A percentile compares a stretch with the other conserved stretches of the same genome.
Conservation (phyloP, 169 alveolate species). For the Plasmodium relictum region DNA sequence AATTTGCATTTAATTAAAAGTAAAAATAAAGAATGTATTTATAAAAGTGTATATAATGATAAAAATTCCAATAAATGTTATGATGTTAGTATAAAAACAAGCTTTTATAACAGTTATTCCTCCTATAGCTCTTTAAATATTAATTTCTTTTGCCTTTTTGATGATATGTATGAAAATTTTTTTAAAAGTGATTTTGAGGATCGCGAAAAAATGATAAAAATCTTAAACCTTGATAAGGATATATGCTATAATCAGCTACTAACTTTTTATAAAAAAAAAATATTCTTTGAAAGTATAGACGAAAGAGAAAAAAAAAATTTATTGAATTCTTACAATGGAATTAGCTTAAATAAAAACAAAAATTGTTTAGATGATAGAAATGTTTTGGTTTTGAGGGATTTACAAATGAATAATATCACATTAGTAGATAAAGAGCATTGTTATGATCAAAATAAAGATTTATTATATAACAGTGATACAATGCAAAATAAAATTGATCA, state of each 20-base stretch:
- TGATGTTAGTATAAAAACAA: conserved; percentile 1
- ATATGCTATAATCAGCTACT: conserved; percentile 40
- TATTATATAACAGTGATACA: not conserved
- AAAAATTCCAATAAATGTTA: not conserved
- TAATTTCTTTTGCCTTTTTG: conserved; percentile 44
- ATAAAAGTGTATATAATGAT: not conserved
- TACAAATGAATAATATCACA: not conserved
- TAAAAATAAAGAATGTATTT: not conserved
- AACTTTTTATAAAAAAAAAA: conserved; percentile 53
- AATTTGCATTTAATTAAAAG: not conserved
- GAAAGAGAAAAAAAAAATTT: conserved; percentile 6
- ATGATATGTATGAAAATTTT: conserved; percentile 64
- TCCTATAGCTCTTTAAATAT: conserved; percentile 54
- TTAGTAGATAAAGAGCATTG: not conserved
- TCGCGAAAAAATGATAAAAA: conserved; percentile 58
- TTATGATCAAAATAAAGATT: not conserved
- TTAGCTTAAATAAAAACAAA: not conserved
- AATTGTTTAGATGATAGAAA: not conserved
- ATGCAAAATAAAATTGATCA: not conserved
- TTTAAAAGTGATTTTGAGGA: conserved; percentile 43
- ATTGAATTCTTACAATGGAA: not conserved
- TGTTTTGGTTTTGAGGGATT: not conserved
- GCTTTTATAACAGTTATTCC: conserved; percentile 13
- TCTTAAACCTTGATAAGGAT: conserved; percentile 22
- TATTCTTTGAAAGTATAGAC: conserved; percentile 27